Conservation (phyloP, 805 yeast genomes). For the Clavispora asparagi region DNA sequence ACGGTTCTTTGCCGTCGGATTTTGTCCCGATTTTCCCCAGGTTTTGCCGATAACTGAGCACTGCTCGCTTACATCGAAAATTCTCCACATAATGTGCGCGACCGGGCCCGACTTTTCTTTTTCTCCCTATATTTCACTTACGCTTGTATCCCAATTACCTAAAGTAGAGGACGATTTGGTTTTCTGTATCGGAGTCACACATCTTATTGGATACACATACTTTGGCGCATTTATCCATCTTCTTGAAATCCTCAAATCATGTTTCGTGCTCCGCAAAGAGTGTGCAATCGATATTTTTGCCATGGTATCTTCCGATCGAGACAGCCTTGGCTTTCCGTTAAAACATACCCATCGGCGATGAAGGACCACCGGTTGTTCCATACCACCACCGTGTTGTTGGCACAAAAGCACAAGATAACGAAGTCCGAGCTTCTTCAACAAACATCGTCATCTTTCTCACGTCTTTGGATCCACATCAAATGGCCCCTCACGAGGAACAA, state of each 20-base stretch:
- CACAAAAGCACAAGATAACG: constrained; percentile 1
- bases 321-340: not conserved
- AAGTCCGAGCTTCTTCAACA: constrained; percentile 21
- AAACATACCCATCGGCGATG: not conserved
- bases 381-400: not conserved
- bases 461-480: constrained; percentile 35
- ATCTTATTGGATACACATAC: too few relatives aligned
- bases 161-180: not conserved
- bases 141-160: not conserved
- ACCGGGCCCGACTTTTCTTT: not conserved
- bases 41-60: not conserved
- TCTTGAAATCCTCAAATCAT: not conserved
- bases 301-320: not conserved
- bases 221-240: too few relatives aligned
- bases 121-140: not conserved
- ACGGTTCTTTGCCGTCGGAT: too few relatives aligned
- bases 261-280: not conserved
- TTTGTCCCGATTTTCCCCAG: not conserved
- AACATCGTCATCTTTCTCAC: constrained; percentile 25
- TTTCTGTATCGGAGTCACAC: not conserved
- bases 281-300: not conserved
- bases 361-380: not conserved
- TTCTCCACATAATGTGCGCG: not conserved
- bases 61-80: not conserved
- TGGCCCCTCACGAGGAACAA: constrained; percentile 47